phyloP scores from a whole-genome alignment of 2,329 filamentous ascomycete species.

The Nectriaceae sp. region DNA sequence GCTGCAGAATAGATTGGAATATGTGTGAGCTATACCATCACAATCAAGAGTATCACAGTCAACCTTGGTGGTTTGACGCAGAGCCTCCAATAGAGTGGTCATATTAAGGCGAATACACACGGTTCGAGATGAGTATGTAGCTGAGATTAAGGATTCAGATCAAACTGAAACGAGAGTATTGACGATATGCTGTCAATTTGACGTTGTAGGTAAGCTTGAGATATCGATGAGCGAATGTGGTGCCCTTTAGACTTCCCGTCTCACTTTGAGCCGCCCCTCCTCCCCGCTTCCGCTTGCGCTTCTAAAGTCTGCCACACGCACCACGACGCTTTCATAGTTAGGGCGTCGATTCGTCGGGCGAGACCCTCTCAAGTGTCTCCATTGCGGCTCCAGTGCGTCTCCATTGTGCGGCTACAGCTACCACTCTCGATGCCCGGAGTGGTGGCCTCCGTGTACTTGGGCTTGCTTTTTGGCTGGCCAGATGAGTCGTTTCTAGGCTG shows the following conservation, averaged over 20 bases:
- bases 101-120: slow-evolving; percentile 16
- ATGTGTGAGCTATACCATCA: slow-evolving; percentile 25
- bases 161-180: background rate
- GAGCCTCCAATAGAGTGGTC: slow-evolving; percentile 27
- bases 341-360: no score
- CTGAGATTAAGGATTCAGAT: no score
- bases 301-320: no score
- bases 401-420: slow-evolving; percentile 14
- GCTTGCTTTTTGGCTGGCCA: no score
- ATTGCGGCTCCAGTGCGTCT: no score
- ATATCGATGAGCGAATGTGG: background rate
- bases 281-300: background rate
- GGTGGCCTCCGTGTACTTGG: no score
- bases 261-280: no score
- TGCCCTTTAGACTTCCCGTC: background rate
- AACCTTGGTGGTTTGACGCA: slow-evolving; percentile 31
- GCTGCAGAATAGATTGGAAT: background rate
- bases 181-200: background rate
- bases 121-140: no score
- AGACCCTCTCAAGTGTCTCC: no score
- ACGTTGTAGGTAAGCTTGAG: background rate
- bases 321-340: background rate
- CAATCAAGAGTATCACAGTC: slow-evolving; percentile 40
- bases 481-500: no score
- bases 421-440: no score